Evolutionary conservation across 441 rosid genomes (phyloP).

Genomic region (Pelargonium fulgidum): DNA sequence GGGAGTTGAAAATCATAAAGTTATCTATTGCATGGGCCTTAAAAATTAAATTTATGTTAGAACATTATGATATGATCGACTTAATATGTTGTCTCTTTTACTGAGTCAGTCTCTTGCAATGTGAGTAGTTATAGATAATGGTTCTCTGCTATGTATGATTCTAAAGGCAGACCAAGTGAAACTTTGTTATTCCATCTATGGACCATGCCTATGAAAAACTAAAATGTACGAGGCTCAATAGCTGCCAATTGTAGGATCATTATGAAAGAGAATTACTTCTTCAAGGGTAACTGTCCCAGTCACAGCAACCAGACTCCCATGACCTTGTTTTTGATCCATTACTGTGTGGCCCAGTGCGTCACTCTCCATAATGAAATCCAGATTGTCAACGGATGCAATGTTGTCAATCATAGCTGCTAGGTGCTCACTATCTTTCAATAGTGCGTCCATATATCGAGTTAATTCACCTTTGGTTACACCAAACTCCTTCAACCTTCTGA

Average conservation of each 20-base stretch:
- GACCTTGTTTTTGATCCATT: conserved; percentile 98
- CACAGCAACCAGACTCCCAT: conserved; percentile 80
- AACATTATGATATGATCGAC: background rate
- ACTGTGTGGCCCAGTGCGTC: conserved; percentile 91
- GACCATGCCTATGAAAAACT: conserved; percentile 4
- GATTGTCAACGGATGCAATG: conserved; percentile 95
- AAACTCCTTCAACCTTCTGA: conserved; percentile 95
- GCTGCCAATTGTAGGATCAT: conserved; percentile 13
- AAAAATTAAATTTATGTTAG: no score
- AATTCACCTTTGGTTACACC: conserved; percentile 98
- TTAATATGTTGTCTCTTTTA: background rate
- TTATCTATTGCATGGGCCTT: background rate
- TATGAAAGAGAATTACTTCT: conserved; percentile 47
- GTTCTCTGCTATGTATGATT: background rate
- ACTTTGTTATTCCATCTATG: background rate
- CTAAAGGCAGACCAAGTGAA: background rate
- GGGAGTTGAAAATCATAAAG: background rate
- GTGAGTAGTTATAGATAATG: background rate
- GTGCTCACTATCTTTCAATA: conserved; percentile 97
- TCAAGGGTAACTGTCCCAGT: conserved; percentile 88
- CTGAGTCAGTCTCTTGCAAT: background rate
- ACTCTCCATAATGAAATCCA: conserved; percentile 98
- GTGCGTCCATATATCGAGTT: conserved; percentile 95
- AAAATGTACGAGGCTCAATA: conserved; percentile 12
- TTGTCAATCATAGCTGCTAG: conserved; percentile 97